A percentile compares a stretch with the other conserved stretches of the same genome.
phyloP scores from a whole-genome alignment of 495 filamentous ascomycete genomes.

The Aspergillus affinis region DNA sequence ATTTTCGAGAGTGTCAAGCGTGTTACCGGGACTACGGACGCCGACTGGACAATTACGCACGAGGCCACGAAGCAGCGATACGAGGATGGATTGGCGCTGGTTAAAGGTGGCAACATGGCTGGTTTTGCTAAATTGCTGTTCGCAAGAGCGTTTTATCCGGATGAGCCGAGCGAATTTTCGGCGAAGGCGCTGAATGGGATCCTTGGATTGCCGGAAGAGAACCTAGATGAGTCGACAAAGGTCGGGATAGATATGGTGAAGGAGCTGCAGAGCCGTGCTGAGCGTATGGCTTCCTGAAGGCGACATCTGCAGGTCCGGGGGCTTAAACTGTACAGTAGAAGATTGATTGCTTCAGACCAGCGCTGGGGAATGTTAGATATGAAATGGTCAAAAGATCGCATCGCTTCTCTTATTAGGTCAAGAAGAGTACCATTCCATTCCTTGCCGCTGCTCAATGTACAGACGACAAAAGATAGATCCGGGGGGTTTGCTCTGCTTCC shows the following conservation, averaged over 20 bases:
- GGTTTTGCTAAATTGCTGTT: constrained; percentile 56
- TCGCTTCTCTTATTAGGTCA: too few species aligned
- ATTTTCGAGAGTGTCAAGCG: constrained; percentile 55
- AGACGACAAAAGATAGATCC: too few species aligned
- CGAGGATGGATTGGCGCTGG: constrained; percentile 37
- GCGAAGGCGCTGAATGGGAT: constrained; percentile 44
- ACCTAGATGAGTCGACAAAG: constrained; percentile 54
- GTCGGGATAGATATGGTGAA: constrained; percentile 35
- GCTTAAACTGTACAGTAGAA: too few species aligned
- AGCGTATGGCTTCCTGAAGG: constrained; percentile 9
- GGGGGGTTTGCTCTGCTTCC: too few species aligned
- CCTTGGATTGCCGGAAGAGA: constrained; percentile 55
- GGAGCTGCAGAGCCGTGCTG: constrained; percentile 10
- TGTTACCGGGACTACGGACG: constrained; percentile 45
- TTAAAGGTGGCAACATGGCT: constrained; percentile 43
- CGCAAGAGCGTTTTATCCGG: constrained; percentile 47
- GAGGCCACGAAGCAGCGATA: constrained; percentile 46
- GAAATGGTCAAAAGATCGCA: too few species aligned
- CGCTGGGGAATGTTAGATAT: too few species aligned
- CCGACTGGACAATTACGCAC: constrained; percentile 56
- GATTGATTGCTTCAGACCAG: too few species aligned
- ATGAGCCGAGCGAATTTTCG: constrained; percentile 37
- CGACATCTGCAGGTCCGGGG: too few species aligned
- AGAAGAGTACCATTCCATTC: too few species aligned
- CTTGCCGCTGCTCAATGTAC: too few species aligned